phyloP scores from a whole-genome alignment of 805 yeast genomes.

The Alloascoidea africana region DNA sequence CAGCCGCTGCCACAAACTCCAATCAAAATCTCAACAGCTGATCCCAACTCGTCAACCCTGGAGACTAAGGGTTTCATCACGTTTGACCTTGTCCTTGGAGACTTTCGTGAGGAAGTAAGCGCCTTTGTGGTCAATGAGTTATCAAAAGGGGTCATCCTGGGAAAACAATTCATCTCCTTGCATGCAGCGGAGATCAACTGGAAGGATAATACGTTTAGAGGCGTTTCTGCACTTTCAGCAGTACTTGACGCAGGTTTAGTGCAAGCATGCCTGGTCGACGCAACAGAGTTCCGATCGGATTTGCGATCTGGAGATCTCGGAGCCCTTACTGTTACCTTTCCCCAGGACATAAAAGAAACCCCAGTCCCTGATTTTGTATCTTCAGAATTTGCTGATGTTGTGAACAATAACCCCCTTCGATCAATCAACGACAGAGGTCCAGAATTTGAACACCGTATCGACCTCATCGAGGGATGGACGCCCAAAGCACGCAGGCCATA shows the following conservation, averaged over 20 bases:
- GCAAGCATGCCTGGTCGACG: too few species aligned
- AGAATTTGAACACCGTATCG: slow-evolving; percentile 1
- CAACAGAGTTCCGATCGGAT: background rate
- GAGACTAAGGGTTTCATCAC: background rate
- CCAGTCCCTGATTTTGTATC: background rate
- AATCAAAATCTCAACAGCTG: background rate
- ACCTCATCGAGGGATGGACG: background rate
- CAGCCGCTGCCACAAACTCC: slow-evolving; percentile 1
- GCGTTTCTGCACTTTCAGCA: too few species aligned
- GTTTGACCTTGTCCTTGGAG: background rate
- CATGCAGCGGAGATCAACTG: background rate
- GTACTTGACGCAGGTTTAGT: too few species aligned
- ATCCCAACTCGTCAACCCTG: background rate
- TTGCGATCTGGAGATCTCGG: background rate
- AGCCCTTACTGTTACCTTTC: background rate
- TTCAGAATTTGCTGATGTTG: background rate
- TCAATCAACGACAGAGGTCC: background rate
- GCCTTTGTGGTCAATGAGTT: background rate
- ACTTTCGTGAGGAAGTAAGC: background rate
- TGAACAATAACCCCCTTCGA: background rate
- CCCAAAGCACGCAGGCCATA: slow-evolving; percentile 1
- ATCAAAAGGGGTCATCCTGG: background rate
- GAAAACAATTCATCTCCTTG: background rate
- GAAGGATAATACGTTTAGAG: background rate
- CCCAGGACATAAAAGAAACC: background rate